Conservation (phyloP, 1,284 basidiomycete genomes). For the Dichomitus squalens region DNA sequence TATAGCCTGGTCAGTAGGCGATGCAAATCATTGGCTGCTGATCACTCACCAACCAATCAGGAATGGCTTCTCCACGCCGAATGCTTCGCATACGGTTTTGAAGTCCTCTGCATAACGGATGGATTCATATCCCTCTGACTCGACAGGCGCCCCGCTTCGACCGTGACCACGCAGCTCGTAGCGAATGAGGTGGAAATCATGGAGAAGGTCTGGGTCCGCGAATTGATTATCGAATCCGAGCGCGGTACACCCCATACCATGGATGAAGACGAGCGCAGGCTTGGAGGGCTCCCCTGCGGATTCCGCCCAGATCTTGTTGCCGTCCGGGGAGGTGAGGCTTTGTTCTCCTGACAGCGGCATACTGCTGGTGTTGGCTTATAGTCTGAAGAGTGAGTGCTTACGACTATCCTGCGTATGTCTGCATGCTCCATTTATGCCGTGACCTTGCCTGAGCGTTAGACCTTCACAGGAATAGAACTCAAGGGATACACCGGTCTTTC, state of each 20-base stretch:
- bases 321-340: constrained; percentile 24
- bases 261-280: constrained; percentile 42
- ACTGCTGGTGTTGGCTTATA: neutral
- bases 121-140: constrained; percentile 29
- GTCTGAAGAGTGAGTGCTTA: too few species aligned
- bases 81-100: constrained; percentile 32
- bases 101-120: constrained; percentile 40
- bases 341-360: neutral
- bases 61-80: constrained; percentile 33
- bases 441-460: too few species aligned
- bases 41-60: constrained; percentile 39
- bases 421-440: too few species aligned
- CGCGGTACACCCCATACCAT: constrained; percentile 38
- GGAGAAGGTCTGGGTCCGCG: constrained; percentile 32
- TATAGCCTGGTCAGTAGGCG: neutral
- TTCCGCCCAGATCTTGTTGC: constrained; percentile 35
- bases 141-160: constrained; percentile 30
- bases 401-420: too few species aligned
- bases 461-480: too few species aligned
- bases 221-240: constrained; percentile 41
- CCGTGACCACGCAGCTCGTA: constrained; percentile 38
- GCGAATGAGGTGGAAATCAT: constrained; percentile 35
- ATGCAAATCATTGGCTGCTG: too few species aligned
- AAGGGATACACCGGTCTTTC: too few species aligned
- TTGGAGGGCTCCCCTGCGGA: constrained; percentile 40